Evolutionary conservation across 2,329 filamentous ascomycete species (phyloP), one percentile per base, ranked within the genome.

Genomic region (Talaromyces verruculosus): DNA sequence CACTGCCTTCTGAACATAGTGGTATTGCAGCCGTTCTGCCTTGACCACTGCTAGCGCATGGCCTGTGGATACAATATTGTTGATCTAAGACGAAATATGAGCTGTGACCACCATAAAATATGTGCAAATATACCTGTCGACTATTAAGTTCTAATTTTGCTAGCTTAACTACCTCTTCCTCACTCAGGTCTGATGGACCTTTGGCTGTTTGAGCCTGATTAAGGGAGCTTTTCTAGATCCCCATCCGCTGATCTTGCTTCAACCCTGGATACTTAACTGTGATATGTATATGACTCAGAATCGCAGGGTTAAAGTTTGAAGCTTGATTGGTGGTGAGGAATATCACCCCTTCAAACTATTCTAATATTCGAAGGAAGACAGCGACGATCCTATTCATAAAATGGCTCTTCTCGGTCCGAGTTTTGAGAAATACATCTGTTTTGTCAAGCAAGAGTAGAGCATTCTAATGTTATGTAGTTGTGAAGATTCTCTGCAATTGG

Each of bases 401-500:
- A 57, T 63, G 45, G 39, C 45, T 51, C 15, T 57, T 47, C 49
- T 57, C 49, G 25, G 61, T 53, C 33, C 39, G 61, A 39, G 62
- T 22, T 39, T 63, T n/a, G 17, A 45, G 41, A 45, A 45, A 45
- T n/a, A 45, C 17, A 22, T 45, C 41, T 15, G 41, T n/a, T 67
- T 82, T 81, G 71, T 83, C 82, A n/a, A 83, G 76, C 1, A 84
- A 77, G 1, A 84, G 74, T 5, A 84, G 77, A 30, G 81, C 80
- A 65, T 82, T 80, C 82, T 81, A 84, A 25, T 51, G 33, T 15
- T 64, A 47, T 5, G 51, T 19, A 15, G 37, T 49, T 37, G 51
- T 28, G 17, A 64, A 64, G 41, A 64, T 64, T 7, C n/a, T 22
- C 39, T 59, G 51, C 39, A 64, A 59, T 64, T 47, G 33, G 25